These are phyloP conservation scores for Lindgomyces ingoldianus DNA, from an alignment of 495 filamentous ascomycete species.

Conservation along the genomic window DNA sequence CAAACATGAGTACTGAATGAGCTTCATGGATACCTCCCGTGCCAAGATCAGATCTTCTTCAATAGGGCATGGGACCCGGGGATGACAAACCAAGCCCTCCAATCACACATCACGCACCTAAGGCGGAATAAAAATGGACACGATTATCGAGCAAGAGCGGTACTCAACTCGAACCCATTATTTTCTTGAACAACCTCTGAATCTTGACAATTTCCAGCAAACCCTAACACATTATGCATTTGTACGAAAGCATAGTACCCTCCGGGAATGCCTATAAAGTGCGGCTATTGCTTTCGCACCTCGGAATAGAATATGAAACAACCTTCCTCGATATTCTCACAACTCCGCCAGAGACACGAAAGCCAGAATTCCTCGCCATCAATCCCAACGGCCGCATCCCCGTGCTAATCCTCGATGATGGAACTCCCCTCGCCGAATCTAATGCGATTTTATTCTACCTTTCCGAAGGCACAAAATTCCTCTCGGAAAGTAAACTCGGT, in stretches of 20 bases:
- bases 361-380: constrained; percentile 2
- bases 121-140: no score
- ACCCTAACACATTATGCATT: constrained; percentile 2
- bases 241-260: constrained; percentile 24
- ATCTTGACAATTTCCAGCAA: background rate
- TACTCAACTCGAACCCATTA: background rate
- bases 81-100: no score
- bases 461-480: constrained; percentile 1
- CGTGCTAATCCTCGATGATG: constrained; percentile 17
- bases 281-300: constrained; percentile 7
- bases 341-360: constrained; percentile 6
- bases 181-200: background rate
- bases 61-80: no score
- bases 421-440: constrained; percentile 10
- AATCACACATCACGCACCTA: no score
- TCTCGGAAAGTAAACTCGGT: background rate
- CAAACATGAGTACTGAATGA: no score
- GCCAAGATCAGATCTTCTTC: no score
- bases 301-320: constrained; percentile 9
- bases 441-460: constrained; percentile 23
- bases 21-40: no score
- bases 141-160: no score
- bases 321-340: constrained; percentile 13
- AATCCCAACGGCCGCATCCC: constrained; percentile 23
- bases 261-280: constrained; percentile 26